Conservation (phyloP, 2,329 filamentous ascomycete genomes). For the Zymoseptoria passerinii region DNA sequence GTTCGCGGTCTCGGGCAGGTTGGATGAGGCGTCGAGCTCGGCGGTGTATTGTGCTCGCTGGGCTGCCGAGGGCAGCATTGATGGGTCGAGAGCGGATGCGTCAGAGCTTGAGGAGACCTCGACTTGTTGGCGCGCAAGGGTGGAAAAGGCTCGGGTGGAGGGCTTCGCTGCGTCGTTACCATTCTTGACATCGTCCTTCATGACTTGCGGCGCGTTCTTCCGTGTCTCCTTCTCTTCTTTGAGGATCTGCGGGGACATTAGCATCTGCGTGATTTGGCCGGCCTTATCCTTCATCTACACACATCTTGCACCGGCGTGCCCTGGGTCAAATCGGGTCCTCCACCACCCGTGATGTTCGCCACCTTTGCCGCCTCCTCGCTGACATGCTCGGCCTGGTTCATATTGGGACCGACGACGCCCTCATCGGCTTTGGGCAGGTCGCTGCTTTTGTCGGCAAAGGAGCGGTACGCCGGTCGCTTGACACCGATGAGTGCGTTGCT, state of each 20-base stretch:
- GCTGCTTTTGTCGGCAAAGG: conserved; percentile 23
- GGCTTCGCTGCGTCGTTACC: conserved; percentile 23
- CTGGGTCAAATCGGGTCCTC: conserved; percentile 52
- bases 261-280: background rate
- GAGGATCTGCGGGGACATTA: conserved; percentile 45
- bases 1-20: conserved; percentile 34
- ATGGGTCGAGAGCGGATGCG: conserved; percentile 15
- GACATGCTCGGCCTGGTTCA: conserved; percentile 50
- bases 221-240: conserved; percentile 53
- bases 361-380: conserved; percentile 58
- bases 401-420: conserved; percentile 39
- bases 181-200: conserved; percentile 51
- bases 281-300: conserved; percentile 16
- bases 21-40: conserved; percentile 9
- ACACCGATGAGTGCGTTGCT: conserved; percentile 16
- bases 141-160: conserved; percentile 49
- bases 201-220: conserved; percentile 57
- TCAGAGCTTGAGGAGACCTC: conserved; percentile 7
- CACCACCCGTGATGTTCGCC: conserved; percentile 48
- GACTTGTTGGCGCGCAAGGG: conserved; percentile 36
- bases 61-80: conserved; percentile 21
- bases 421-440: conserved; percentile 23
- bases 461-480: conserved; percentile 17
- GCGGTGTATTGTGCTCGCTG: conserved; percentile 20
- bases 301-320: conserved; percentile 61